Evolutionary conservation across 2,329 filamentous ascomycete genomes (phyloP), one percentile per base, ranked within the genome.

Genomic region (Phaeosphaeriaceae sp.): DNA sequence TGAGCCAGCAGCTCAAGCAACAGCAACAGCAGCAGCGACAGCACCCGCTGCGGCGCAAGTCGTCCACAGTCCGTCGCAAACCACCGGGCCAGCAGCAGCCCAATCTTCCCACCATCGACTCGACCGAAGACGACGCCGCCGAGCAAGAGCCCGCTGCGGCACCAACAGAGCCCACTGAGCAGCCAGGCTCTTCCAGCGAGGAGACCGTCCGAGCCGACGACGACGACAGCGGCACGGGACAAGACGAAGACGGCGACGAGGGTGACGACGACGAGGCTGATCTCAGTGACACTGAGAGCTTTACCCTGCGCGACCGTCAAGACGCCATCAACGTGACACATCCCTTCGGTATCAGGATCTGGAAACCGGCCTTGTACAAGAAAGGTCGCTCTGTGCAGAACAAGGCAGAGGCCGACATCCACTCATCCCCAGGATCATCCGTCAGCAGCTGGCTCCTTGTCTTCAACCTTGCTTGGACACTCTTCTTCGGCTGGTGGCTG

Each of bases 251-350:
- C 44, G 67, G 61, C 22, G 88, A 90, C 10, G 90, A 91, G 19
- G 89, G 91, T 31, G 88, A 63, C 25, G 88, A 90, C 10, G 90
- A 91, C 20, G 89, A 91, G 31, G 88, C 81, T 57, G 88, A 91
- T 58, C 72, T 93, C 51, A 97, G 94, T 76, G 95, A 98, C 69
- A 91, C 95, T 1, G 95, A 97, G 80, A 98, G 94, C 81, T 99
- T 99, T 76, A 99, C 95, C 0, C 85, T 99, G 69, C 97, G 96
- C 77, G 95, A 99, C 77, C 88, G 95, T 55, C 95, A 99, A 79
- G 89, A 97, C 76, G 95, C 95, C 65, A 99, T 99, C 83, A 99
- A 99, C 80, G 90, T 97, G 77, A 99, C 95, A 0, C 95, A 99
- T 83, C 95, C 95, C 0, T 99, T 99, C 71, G 95, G 95, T 83